phyloP scores from a whole-genome alignment of 257 asterid species.

The Penstemon eatonii region DNA sequence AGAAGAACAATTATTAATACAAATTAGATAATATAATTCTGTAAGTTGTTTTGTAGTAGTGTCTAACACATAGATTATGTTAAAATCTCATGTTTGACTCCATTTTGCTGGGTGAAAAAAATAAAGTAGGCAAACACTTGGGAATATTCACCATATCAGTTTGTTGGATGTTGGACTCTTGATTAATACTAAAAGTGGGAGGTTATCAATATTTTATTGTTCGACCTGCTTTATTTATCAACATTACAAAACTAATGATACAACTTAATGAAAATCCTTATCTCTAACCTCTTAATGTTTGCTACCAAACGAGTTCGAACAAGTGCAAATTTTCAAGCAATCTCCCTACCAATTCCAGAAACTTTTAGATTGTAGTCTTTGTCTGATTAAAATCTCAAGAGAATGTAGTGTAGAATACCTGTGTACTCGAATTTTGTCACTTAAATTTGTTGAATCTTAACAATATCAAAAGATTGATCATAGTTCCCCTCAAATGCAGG shows the following conservation, averaged over 20 bases:
- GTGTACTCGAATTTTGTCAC: background rate
- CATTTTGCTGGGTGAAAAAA: too few relatives aligned
- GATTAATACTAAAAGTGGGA: too few relatives aligned
- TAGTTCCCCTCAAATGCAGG: conserved; percentile 33
- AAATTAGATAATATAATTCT: too few relatives aligned
- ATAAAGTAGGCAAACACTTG: too few relatives aligned
- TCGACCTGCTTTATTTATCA: background rate
- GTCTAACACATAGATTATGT: too few relatives aligned
- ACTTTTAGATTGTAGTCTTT: conserved; percentile 3
- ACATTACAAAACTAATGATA: background rate
- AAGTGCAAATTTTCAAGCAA: background rate
- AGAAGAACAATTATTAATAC: too few relatives aligned
- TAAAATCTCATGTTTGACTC: too few relatives aligned
- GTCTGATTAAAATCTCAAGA: background rate
- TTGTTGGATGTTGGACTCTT: too few relatives aligned
- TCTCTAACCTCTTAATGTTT: background rate
- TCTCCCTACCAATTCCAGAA: background rate
- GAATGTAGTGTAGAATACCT: background rate
- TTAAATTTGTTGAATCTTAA: conserved; percentile 2
- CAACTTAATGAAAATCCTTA: background rate
- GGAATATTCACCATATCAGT: too few relatives aligned
- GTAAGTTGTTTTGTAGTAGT: too few relatives aligned
- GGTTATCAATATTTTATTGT: background rate
- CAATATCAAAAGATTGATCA: conserved; percentile 1
- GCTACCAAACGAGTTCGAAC: background rate